Base-by-base conservation (phyloP, 169 alveolate species). In the Cryptosporidium ubiquitum region DNA sequence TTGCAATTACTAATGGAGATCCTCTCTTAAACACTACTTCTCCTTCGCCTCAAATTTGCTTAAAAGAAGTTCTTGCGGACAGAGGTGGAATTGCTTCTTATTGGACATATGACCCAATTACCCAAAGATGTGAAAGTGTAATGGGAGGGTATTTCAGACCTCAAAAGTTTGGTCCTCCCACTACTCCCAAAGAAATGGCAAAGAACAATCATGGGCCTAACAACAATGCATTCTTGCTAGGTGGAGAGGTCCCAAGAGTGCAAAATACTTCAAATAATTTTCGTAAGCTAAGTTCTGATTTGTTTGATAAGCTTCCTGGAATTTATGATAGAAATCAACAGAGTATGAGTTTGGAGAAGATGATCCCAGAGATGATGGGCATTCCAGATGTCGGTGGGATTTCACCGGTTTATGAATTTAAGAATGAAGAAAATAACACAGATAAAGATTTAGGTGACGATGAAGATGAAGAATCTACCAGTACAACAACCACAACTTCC, bases 91-190 rank as follows among this genome's bases (percentile, higher is more conserved):
- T 79, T 39, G 89, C 89, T 1, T 44, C 89, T 14, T 64, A 79
- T 79, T 79, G 89, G 89, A 79, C 75, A 6, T 79, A 79, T 9
- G 89, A 79, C 39, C 64, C 89, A 40, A 58, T 79, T 39, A 79
- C 89, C 14, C 89, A 79, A 61, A 79, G 89, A 64, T 79, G 89
- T 64, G 89, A 79, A n/a, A 79, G 89, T 79, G 75, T 26, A 3
- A 42, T 61, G 42, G 89, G 89, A 0, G 89, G 89, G n/a, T 79
- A 79, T 40, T 35, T 64, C 14, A 79, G 89, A 31, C 89, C 89
- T 20, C 89, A 79, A 49, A 79, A 79, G 26, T 79, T 79, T 64
- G 89, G 89, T 29, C 89, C 89, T 5, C 89, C 89, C 1, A 33
- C 23, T 18, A 58, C 60, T 39, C 55, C 73, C 2, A 58, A 52